These are phyloP conservation scores for Termitomyces sp. DNA, from an alignment of 768 basidiomycete genomes.

Conservation along the genomic window DNA sequence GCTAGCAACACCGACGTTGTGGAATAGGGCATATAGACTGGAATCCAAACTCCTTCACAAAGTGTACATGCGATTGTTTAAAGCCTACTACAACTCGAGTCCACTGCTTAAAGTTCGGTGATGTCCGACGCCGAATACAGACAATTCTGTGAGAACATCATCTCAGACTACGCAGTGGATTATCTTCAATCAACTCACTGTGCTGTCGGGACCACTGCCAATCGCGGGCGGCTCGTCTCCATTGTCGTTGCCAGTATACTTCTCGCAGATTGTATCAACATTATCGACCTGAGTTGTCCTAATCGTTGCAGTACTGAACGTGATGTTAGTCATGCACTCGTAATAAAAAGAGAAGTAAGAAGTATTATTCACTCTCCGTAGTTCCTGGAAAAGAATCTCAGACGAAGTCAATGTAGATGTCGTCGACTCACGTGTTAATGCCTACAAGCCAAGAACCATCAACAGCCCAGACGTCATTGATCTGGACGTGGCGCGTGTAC, in stretches of 20 bases:
- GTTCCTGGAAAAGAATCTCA: slow-evolving; percentile 19
- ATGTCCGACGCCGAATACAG: slow-evolving; percentile 26
- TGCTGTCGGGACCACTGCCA: slow-evolving; percentile 30
- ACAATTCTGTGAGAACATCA: slow-evolving; percentile 17
- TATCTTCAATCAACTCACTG: slow-evolving; percentile 13
- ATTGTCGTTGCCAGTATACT: slow-evolving; percentile 26
- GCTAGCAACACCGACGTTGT: neutral
- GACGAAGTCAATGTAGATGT: neutral
- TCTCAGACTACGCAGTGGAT: neutral
- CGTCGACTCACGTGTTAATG: slow-evolving; percentile 27
- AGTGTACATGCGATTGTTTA: neutral
- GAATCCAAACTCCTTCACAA: neutral
- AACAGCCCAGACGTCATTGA: slow-evolving; percentile 33
- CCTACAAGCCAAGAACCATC: slow-evolving; percentile 25
- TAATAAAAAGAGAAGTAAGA: neutral
- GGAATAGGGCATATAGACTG: neutral
- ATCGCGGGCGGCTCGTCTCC: slow-evolving; percentile 27
- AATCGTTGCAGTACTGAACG: slow-evolving; percentile 26
- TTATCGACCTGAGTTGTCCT: slow-evolving; percentile 26
- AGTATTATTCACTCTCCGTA: slow-evolving; percentile 29
- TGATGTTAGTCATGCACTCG: neutral
- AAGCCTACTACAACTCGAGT: neutral
- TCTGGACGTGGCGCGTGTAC: slow-evolving; percentile 23
- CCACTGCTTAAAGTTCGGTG: slow-evolving; percentile 10
- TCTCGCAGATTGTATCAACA: slow-evolving; percentile 29